Base-by-base conservation (phyloP, 2,329 filamentous ascomycete genomes). In the Westerdykella sp. region DNA sequence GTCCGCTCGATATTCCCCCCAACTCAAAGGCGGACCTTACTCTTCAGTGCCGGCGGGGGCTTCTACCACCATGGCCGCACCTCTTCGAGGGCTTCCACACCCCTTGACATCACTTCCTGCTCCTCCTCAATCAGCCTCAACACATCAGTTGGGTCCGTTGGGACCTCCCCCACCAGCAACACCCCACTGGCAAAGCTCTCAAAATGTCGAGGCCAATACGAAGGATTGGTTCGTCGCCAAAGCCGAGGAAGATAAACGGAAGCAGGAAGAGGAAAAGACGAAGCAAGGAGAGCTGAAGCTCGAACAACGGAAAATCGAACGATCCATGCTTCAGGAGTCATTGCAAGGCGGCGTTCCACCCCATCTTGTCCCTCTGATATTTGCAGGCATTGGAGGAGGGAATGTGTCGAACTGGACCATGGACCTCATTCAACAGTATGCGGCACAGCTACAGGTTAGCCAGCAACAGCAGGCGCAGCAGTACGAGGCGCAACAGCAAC, bases 191-290 rank as follows among this genome's bases (percentile, higher is more conserved):
- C 71, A 74, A 55, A 68, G 69, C 42, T 14, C 32, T 10, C 25
- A 28, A 10, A 28, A 28, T 28, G 66, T 73, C 34, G 74, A 76
- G 49, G 74, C 76, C 40, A 69, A 70, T 15, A 74, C 74, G 69
- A 71, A 73, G 46, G 72, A 71, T 42, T 76, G 73, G 72, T 62
- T 76, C 16, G 60, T 64, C 10, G 71, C 73, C 15, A 76, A 74
- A 58, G 68, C 72, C 13, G 71, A 73, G 54, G 74, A 77, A 57
- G 74, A 77, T 47, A 72, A 68, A 60, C 66, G 72, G 45, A 73
- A 70, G 60, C 73, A 76, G 62, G 74, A 77, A 57, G 73, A 76
- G 55, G 73, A 76, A 51, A 73, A 67, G 61, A 76, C 73, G 39
- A 68, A 69, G 47, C 74, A 77, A 55, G 73, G 76, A 54, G 65